Conservation (phyloP, 1,284 basidiomycete species). For the Golubevia sp. region DNA sequence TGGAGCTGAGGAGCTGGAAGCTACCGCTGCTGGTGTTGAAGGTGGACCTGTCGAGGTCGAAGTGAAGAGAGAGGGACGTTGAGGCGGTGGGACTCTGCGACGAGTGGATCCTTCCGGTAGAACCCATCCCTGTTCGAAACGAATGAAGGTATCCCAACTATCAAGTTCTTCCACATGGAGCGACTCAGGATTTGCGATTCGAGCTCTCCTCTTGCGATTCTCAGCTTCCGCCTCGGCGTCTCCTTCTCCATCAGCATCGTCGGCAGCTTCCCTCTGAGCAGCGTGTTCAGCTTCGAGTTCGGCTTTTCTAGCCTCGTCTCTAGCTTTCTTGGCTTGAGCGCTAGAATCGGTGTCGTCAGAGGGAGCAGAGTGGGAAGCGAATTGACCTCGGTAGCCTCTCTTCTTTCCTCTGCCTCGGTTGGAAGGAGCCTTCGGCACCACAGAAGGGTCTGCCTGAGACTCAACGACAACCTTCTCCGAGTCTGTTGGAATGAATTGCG, state of each 20-base stretch:
- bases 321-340: background rate
- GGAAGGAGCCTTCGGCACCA: no score
- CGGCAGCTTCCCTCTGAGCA: background rate
- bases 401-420: conserved; percentile 7
- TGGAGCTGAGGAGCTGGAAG: background rate
- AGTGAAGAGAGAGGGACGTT: background rate
- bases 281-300: conserved; percentile 10
- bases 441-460: no score
- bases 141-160: conserved; percentile 74
- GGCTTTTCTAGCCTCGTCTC: background rate
- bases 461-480: background rate
- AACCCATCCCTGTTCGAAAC: conserved; percentile 89
- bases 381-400: background rate
- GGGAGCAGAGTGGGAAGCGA: conserved; percentile 1
- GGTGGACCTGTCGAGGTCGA: background rate
- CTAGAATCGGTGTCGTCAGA: no score
- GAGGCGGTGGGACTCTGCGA: conserved; percentile 47
- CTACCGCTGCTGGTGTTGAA: no score
- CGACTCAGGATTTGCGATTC: conserved; percentile 12
- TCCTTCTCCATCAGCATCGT: background rate
- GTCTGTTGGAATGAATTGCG: background rate
- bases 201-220: conserved; percentile 3
- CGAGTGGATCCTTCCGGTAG: conserved; percentile 73
- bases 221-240: background rate
- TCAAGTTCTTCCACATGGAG: conserved; percentile 73